A percentile compares a stretch with the other conserved stretches of the same genome.
phyloP scores from a whole-genome alignment of 129 eudicot species.

The Centrapalus pauciflorus region DNA sequence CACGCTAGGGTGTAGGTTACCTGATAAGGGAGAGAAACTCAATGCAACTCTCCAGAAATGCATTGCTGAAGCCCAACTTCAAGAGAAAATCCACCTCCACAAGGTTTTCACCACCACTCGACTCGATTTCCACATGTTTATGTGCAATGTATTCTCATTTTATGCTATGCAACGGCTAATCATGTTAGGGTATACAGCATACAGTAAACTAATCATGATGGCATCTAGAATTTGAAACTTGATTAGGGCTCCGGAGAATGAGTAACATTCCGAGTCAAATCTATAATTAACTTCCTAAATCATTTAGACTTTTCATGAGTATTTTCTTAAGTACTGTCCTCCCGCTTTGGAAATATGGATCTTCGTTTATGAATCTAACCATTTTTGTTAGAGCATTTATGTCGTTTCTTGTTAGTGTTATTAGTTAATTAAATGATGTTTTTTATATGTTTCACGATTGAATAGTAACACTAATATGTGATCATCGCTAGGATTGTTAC shows the following conservation, averaged over 20 bases:
- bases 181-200: slow-evolving; percentile 2
- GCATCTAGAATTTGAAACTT: neutral
- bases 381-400: neutral
- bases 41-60: slow-evolving; percentile 4
- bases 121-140: neutral
- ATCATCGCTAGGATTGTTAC: no score
- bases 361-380: neutral
- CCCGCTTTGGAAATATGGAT: neutral
- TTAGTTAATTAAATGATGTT: neutral
- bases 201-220: neutral
- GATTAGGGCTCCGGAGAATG: neutral
- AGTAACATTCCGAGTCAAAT: neutral
- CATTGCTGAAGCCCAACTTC: slow-evolving; percentile 35
- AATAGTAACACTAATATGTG: no score
- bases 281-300: neutral
- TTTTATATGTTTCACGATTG: no score
- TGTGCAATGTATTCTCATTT: neutral
- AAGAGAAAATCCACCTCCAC: neutral
- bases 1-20: neutral
- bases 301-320: neutral
- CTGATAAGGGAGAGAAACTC: slow-evolving; percentile 51
- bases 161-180: neutral
- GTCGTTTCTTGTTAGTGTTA: neutral
- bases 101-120: slow-evolving; percentile 25
- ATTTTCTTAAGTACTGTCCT: neutral